Evolutionary conservation across 2,329 filamentous ascomycete genomes (phyloP), one percentile per base, ranked within the genome.

Genomic region (Cladosporium sp.): DNA sequence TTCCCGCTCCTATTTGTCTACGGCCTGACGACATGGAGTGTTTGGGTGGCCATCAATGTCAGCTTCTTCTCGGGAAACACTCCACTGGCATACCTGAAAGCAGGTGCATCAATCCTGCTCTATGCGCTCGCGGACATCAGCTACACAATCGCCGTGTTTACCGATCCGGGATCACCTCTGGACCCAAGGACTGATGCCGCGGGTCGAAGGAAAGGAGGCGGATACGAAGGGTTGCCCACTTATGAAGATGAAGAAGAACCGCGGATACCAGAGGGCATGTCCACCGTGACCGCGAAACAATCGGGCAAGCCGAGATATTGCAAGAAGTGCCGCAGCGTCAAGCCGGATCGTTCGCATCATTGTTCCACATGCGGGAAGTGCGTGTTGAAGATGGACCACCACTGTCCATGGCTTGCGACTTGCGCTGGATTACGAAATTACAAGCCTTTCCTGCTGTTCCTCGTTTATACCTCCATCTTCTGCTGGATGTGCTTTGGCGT

Each of bases 321-420:
- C 85, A 98, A 98, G 81, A 99, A 99, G 81, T 99, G 95, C 79
- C 91, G 96, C 80, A 89, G 89, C 62, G 88, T 91, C 69, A 99
- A 99, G 81, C 95, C 95, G 50, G 95, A 99, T 80, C 91, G 95
- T 67, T 89, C 94, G 35, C 95, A 99, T 78, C 95, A 99, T 82
- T 99, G 95, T 84, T 96, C 92, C 12, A 96, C 93, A 4, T 99
- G 95, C 80, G 88, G 90, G 71, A 90, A 91, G 74, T 99, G 95
- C 78, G 93, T 99, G 29, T 84, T 99, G 78, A 99, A 99, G 83
- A 99, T 99, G 95, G 95, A 99, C 77, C 95, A 99, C 78, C 95
- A 99, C 81, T 99, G 95, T 77, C 95, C 95, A 18, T 99, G 95
- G 95, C 85, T 99, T 59, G 94, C 95, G 31, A 97, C 92, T 4